Percentiles rank a stretch among this genome's conserved stretches.
Conservation (phyloP, 2,329 filamentous ascomycete genomes). For the Hypoxylon sp. region DNA sequence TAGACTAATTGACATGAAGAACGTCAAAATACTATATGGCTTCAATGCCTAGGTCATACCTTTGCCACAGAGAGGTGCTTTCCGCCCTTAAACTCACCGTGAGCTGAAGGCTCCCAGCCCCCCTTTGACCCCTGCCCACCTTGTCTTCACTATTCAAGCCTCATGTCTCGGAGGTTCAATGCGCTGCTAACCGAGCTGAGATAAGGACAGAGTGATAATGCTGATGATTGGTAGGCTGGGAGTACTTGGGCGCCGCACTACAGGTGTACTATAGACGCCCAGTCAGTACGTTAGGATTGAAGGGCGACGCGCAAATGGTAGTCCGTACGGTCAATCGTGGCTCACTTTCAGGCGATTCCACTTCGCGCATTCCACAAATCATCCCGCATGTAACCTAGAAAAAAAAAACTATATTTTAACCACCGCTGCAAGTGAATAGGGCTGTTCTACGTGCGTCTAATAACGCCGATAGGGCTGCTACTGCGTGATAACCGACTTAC, state of each 20-base stretch:
- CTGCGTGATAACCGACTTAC: neutral
- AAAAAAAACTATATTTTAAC: neutral
- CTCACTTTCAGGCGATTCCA: neutral
- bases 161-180: conserved; percentile 2
- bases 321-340: too few relatives aligned
- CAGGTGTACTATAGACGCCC: too few relatives aligned
- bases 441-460: too few relatives aligned
- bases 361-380: neutral
- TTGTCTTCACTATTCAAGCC: neutral
- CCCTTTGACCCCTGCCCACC: neutral
- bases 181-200: neutral
- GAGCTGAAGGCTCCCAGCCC: neutral
- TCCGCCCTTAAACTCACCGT: too few relatives aligned
- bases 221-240: too few relatives aligned
- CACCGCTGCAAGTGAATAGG: neutral
- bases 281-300: neutral
- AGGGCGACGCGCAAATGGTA: neutral
- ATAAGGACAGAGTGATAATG: neutral
- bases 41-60: neutral
- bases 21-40: neutral
- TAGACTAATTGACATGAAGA: neutral
- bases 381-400: neutral
- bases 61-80: neutral
- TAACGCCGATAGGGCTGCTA: too few relatives aligned
- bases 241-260: too few relatives aligned